phyloP scores from a whole-genome alignment of 164 flowering plant genomes.

The Hamamelis virginiana region DNA sequence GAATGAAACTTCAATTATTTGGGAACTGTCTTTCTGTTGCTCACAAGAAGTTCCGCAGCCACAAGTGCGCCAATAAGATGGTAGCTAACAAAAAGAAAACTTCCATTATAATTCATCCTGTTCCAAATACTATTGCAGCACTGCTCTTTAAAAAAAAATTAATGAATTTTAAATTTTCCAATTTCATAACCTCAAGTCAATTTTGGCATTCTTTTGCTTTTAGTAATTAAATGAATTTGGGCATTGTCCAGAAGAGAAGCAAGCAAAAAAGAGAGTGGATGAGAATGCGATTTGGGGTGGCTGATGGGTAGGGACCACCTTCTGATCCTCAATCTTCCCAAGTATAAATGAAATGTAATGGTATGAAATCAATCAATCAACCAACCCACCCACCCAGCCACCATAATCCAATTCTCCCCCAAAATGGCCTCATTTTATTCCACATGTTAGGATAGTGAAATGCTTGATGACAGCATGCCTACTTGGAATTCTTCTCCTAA shows the following conservation, averaged over 20 bases:
- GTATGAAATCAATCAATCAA: slow-evolving; percentile 35
- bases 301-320: slow-evolving; percentile 27
- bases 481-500: slow-evolving; percentile 41
- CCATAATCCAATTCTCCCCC: slow-evolving; percentile 16
- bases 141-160: not conserved
- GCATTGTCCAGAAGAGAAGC: not conserved
- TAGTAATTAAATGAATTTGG: no score
- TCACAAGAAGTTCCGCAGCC: not conserved
- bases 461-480: slow-evolving; percentile 45
- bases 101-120: not conserved
- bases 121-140: not conserved
- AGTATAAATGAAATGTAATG: slow-evolving; percentile 16
- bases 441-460: slow-evolving; percentile 35
- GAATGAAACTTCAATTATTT: no score
- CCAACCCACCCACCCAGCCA: slow-evolving; percentile 41
- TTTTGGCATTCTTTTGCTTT: slow-evolving; percentile 11
- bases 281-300: slow-evolving; percentile 15
- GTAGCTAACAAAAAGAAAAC: not conserved
- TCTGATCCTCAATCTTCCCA: slow-evolving; percentile 9
- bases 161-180: not conserved
- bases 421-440: slow-evolving; percentile 27
- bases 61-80: not conserved
- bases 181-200: slow-evolving; percentile 13
- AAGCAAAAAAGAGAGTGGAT: slow-evolving; percentile 11
- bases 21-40: not conserved